Evolutionary conservation across 345 rosid genomes (phyloP).

Genomic region (Trapa incisa): DNA sequence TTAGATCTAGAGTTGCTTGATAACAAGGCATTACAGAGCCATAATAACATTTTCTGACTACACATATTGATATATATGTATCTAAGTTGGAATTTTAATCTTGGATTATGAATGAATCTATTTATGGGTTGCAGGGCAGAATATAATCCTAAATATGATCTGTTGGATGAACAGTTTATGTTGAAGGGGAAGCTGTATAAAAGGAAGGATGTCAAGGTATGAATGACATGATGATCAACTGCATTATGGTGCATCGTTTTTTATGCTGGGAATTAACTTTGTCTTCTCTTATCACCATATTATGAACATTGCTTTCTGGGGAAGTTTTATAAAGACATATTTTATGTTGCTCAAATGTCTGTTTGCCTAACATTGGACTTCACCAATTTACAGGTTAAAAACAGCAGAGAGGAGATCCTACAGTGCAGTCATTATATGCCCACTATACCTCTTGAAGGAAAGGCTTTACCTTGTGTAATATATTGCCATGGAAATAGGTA

Average conservation of each 20-base stretch:
- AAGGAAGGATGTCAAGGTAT: constrained; percentile 84
- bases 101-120: not conserved
- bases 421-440: constrained; percentile 89
- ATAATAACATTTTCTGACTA: not conserved
- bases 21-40: not conserved
- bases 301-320: not conserved
- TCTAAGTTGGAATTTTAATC: not conserved
- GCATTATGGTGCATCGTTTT: not conserved
- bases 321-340: not conserved
- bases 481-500: constrained; percentile 99
- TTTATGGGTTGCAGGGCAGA: constrained; percentile 59
- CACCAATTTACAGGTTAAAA: constrained; percentile 45
- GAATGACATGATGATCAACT: not conserved
- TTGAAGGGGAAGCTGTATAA: constrained; percentile 81
- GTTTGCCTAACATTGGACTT: not conserved
- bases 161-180: constrained; percentile 69
- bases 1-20: not conserved
- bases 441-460: constrained; percentile 50
- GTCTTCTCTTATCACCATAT: not conserved
- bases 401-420: constrained; percentile 61
- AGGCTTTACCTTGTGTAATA: constrained; percentile 86
- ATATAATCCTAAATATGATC: constrained; percentile 70
- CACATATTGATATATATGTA: not conserved
- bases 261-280: not conserved
- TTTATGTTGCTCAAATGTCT: not conserved